These are phyloP conservation scores for Apiospora sp. DNA, from an alignment of 2,329 filamentous ascomycete species.

Conservation along the genomic window DNA sequence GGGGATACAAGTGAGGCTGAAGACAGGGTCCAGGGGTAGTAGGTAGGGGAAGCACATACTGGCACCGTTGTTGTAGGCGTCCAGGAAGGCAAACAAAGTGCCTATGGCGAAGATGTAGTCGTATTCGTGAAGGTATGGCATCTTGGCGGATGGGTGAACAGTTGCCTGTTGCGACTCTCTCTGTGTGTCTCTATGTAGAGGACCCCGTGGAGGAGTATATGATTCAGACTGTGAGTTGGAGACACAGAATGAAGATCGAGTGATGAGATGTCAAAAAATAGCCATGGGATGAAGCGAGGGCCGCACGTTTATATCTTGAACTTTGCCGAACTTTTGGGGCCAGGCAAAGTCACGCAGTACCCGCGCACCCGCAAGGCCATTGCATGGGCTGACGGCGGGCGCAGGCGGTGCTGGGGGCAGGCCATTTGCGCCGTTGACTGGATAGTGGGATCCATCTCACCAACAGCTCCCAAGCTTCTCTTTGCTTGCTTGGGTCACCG, in stretches of 20 bases:
- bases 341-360: not conserved
- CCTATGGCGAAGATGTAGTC: slow-evolving; percentile 78
- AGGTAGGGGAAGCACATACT: slow-evolving; percentile 60
- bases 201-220: not conserved
- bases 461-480: not conserved
- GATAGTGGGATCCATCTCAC: not conserved
- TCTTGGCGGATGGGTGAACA: slow-evolving; percentile 15
- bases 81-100: slow-evolving; percentile 78
- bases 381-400: not conserved
- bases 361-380: not conserved
- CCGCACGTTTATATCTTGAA: slow-evolving; percentile 15
- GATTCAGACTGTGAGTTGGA: slow-evolving; percentile 10
- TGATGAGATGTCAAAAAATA: not conserved
- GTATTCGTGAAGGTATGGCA: slow-evolving; percentile 60
- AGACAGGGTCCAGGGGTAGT: not conserved
- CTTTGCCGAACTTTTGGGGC: not conserved
- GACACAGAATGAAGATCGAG: slow-evolving; percentile 20
- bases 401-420: not conserved
- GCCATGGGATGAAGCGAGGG: slow-evolving; percentile 10
- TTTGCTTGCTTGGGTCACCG: slow-evolving; percentile 20
- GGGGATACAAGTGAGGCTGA: not conserved
- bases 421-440: not conserved
- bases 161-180: not conserved
- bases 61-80: slow-evolving; percentile 81
- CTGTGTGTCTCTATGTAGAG: not conserved